Base-by-base conservation (phyloP, 768 basidiomycete species). In the Rhodotorula diobovata region DNA sequence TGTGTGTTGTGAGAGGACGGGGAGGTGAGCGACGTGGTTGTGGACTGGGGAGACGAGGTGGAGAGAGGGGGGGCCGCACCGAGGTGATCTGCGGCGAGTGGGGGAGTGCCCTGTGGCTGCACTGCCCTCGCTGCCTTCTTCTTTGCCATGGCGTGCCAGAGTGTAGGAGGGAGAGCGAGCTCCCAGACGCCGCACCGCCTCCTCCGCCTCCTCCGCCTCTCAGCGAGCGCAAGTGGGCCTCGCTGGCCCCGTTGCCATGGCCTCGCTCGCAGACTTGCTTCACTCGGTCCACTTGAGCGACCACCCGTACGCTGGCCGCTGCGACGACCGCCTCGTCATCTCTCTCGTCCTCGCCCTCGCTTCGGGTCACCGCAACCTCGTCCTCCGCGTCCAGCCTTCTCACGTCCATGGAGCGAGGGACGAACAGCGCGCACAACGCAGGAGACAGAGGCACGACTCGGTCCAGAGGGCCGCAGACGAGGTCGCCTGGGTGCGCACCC, bases 271-370 rank as follows among this genome's bases (percentile, higher is more conserved):
- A 1, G 16, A n/a, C 28, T 30, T 46, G 10, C 50, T 63, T 15
- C 25, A 32, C 4, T 16, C 23, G 0, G 53, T 63, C 10, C 50
- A 63, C n/a, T 7, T 28, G 0, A 37, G 37, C 37, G 37, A 54
- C 4, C 8, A 10, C 4, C 62, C 39, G 16, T 39, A 63, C 50
- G 37, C 39, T 18, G 21, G n/a, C 35, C 14, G 21, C 15, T 65
- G 46, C 43, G 64, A 65, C 46, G 55, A 57, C 35, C 55, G 64
- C 15, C 6, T 58, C 32, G 18, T 65, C 34, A 18, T 65, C 56
- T 16, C 45, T 1, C 12, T 65, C 45, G 45, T 58, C 7, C 56
- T 65, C 28, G 43, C 45, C 15, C 28, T 58, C 18, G 64, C 64
- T 2, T 35, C 54, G 0, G 63, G 54, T 21, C 54, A 64, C 21